phyloP scores from a whole-genome alignment of 306 rosid species.

The Cercis canadensis region DNA sequence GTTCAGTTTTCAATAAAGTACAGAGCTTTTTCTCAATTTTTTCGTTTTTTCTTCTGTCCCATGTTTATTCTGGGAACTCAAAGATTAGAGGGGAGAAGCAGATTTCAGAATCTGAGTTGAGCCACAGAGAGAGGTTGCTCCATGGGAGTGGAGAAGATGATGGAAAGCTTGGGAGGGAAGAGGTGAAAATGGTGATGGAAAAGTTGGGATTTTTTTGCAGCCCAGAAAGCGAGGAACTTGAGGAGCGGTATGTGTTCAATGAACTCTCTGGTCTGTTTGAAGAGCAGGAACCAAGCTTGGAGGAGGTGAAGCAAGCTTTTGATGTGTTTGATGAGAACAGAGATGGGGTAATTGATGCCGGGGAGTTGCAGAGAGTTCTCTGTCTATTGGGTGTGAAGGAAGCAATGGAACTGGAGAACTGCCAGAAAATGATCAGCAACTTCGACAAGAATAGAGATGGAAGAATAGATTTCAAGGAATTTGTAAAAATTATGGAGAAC shows the following conservation, averaged over 20 bases:
- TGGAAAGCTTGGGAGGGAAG: constrained; percentile 53
- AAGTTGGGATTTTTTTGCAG: constrained; percentile 3
- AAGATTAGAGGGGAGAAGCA: constrained; percentile 17
- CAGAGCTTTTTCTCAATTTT: constrained; percentile 24
- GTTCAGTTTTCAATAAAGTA: neutral
- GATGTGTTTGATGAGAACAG: constrained; percentile 52
- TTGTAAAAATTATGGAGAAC: constrained; percentile 53
- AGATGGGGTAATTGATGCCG: constrained; percentile 61
- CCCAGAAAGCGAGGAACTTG: neutral
- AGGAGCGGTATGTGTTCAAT: neutral
- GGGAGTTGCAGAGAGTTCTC: constrained; percentile 50
- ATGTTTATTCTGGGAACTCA: constrained; percentile 27
- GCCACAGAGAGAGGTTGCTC: constrained; percentile 10
- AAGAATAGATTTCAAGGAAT: constrained; percentile 51
- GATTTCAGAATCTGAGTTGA: constrained; percentile 26
- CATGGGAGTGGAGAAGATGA: constrained; percentile 37
- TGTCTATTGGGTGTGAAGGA: constrained; percentile 43
- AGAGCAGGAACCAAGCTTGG: constrained; percentile 44
- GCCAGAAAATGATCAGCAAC: constrained; percentile 49
- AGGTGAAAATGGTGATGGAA: constrained; percentile 48
- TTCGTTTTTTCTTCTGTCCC: constrained; percentile 37
- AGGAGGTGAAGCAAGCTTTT: constrained; percentile 58
- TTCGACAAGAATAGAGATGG: constrained; percentile 58
- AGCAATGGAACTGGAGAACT: constrained; percentile 37
- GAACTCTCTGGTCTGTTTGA: constrained; percentile 41